A percentile compares a stretch with the other conserved stretches of the same genome.
phyloP scores from a whole-genome alignment of 2,329 filamentous ascomycete species.

The Talaromyces funiculosus region DNA sequence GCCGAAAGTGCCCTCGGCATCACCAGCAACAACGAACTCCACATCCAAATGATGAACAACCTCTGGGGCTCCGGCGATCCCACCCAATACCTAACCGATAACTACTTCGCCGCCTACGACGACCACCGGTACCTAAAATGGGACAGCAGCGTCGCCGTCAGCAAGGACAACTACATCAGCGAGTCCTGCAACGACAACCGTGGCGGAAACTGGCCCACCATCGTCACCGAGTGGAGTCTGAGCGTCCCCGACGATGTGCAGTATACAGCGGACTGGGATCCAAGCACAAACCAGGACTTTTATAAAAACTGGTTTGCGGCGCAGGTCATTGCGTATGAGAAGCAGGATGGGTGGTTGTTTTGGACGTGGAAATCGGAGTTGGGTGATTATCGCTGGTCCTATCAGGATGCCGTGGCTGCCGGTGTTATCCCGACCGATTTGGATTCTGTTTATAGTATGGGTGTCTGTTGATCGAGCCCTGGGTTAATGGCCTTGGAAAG shows the following conservation, averaged over 20 bases:
- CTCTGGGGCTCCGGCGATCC: constrained; percentile 55
- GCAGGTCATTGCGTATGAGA: constrained; percentile 52
- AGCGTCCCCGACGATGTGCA: constrained; percentile 48
- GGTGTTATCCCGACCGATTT: constrained; percentile 37
- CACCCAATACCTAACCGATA: constrained; percentile 39
- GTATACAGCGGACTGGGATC: constrained; percentile 41
- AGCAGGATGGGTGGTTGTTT: constrained; percentile 50
- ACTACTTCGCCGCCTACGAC: constrained; percentile 49
- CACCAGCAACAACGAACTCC: constrained; percentile 40
- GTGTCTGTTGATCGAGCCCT: constrained; percentile 2
- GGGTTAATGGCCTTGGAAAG: not conserved
- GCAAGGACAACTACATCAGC: constrained; percentile 47
- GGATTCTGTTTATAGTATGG: constrained; percentile 16
- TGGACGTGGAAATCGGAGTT: constrained; percentile 56
- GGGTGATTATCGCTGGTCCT: constrained; percentile 30
- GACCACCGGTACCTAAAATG: constrained; percentile 58
- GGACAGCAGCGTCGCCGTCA: constrained; percentile 39
- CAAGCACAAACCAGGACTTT: constrained; percentile 43
- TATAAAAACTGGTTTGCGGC: constrained; percentile 55
- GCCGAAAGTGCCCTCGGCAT: constrained; percentile 45
- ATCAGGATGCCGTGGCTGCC: constrained; percentile 34
- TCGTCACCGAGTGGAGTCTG: constrained; percentile 57
- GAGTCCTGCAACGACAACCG: constrained; percentile 48
- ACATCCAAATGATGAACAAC: constrained; percentile 51
- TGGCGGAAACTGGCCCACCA: constrained; percentile 40